A percentile compares a stretch with the other conserved stretches of the same genome.
phyloP scores from a whole-genome alignment of 2,329 filamentous ascomycete species.

The Lachnellula subtilissima region DNA sequence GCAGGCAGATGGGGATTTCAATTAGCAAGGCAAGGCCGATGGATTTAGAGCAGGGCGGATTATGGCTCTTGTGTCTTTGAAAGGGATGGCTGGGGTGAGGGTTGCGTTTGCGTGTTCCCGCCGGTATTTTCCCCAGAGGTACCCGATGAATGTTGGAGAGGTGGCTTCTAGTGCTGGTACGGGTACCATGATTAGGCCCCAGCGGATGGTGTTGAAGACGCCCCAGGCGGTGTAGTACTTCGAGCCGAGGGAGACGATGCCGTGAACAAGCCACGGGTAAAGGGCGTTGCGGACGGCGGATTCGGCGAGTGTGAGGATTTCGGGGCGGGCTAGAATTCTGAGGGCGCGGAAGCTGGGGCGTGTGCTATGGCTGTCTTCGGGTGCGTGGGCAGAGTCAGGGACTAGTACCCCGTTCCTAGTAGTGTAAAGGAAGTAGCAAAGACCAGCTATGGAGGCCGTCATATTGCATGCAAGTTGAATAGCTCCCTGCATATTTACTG shows the following conservation, averaged over 20 bases:
- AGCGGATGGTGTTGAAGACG: slow-evolving; percentile 68
- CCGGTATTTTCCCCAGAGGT: slow-evolving; percentile 53
- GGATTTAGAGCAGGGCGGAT: slow-evolving; percentile 49
- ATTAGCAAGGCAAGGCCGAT: slow-evolving; percentile 48
- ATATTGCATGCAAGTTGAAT: slow-evolving; percentile 60
- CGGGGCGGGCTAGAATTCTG: slow-evolving; percentile 49
- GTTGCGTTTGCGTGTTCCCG: background rate
- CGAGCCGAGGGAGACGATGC: slow-evolving; percentile 57
- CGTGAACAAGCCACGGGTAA: slow-evolving; percentile 65
- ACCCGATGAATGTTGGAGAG: slow-evolving; percentile 59
- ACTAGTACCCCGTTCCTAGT: slow-evolving; percentile 2
- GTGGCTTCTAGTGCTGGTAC: slow-evolving; percentile 64
- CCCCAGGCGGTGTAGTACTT: slow-evolving; percentile 70
- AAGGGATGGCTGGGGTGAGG: background rate
- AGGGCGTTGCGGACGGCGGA: slow-evolving; percentile 63
- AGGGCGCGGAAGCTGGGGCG: slow-evolving; percentile 42
- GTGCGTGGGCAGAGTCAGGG: background rate
- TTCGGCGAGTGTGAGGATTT: slow-evolving; percentile 55
- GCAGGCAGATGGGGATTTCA: slow-evolving; percentile 59
- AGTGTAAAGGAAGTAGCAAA: slow-evolving; percentile 53
- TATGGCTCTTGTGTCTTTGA: slow-evolving; percentile 35
- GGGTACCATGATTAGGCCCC: slow-evolving; percentile 71
- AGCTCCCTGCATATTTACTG: slow-evolving; percentile 58
- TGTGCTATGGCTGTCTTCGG: slow-evolving; percentile 14
- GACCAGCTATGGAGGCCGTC: slow-evolving; percentile 47